phyloP scores from a whole-genome alignment of 129 eudicot genomes.

The Artemisia tridentata region DNA sequence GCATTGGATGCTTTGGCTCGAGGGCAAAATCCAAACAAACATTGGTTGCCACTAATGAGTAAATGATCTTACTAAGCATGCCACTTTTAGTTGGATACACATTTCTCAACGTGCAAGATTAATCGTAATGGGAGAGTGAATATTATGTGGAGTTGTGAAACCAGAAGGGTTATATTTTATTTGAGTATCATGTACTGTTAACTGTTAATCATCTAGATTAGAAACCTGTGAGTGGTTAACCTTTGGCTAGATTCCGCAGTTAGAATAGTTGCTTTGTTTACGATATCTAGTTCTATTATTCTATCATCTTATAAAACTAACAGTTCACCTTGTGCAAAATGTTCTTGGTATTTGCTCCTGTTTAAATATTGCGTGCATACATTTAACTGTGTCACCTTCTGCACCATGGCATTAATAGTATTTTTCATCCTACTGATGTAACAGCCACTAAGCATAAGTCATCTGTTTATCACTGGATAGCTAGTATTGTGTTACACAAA shows the following conservation, averaged over 20 bases:
- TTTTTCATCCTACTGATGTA: too few relatives aligned
- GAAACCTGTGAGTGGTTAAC: not conserved
- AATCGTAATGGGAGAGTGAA: not conserved
- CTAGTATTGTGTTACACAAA: not conserved
- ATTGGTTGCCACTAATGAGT: not conserved
- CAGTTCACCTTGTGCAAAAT: slow-evolving; percentile 7
- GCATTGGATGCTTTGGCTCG: not conserved
- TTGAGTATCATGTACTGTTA: not conserved
- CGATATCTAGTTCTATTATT: slow-evolving; percentile 5
- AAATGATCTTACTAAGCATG: not conserved
- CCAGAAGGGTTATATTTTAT: not conserved
- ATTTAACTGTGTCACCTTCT: not conserved
- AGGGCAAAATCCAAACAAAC: slow-evolving; percentile 4
- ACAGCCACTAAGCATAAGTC: too few relatives aligned
- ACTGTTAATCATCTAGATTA: slow-evolving; percentile 1
- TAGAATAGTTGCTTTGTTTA: not conserved
- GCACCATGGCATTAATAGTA: not conserved
- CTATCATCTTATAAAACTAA: slow-evolving; percentile 12
- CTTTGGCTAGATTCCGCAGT: not conserved
- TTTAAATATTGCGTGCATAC: not conserved
- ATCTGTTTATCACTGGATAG: not conserved
- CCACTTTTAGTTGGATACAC: not conserved
- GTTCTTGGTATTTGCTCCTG: not conserved
- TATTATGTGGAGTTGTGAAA: not conserved
- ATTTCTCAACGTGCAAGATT: not conserved